phyloP scores from a whole-genome alignment of 768 basidiomycete genomes.

The Hortiboletus campestris region DNA sequence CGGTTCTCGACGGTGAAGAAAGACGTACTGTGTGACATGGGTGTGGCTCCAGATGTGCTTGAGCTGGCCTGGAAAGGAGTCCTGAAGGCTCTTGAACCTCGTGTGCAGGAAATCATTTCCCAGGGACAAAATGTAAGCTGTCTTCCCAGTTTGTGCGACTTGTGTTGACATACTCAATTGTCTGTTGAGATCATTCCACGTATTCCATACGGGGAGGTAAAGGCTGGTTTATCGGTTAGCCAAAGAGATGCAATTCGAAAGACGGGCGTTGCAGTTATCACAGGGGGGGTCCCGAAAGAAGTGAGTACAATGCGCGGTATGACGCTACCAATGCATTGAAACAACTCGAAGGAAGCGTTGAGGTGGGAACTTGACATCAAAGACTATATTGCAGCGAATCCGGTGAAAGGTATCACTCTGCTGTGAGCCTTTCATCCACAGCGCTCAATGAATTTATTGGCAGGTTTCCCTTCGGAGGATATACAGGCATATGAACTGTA shows the following conservation, averaged over 20 bases:
- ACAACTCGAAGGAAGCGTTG: slow-evolving; percentile 48
- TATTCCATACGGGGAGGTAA: slow-evolving; percentile 44
- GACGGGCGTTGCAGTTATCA: slow-evolving; percentile 55
- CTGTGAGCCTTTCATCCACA: not conserved
- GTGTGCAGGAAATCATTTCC: slow-evolving; percentile 46
- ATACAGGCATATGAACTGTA: slow-evolving; percentile 77
- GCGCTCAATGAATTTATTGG: not conserved
- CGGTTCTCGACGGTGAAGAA: slow-evolving; percentile 64
- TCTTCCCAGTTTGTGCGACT: not conserved
- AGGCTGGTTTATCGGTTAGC: slow-evolving; percentile 44
- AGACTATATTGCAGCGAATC: slow-evolving; percentile 54
- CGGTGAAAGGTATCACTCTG: slow-evolving; percentile 45
- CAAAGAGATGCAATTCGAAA: slow-evolving; percentile 45
- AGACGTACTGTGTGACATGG: slow-evolving; percentile 43
- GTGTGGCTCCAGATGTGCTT: slow-evolving; percentile 25
- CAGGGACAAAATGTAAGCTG: slow-evolving; percentile 46
- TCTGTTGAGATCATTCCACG: slow-evolving; percentile 48
- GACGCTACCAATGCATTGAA: not conserved
- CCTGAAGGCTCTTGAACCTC: slow-evolving; percentile 44
- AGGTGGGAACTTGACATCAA: slow-evolving; percentile 55
- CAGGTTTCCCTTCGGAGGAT: slow-evolving; percentile 66
- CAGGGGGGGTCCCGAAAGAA: slow-evolving; percentile 53
- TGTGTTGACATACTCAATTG: not conserved
- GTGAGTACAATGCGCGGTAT: slow-evolving; percentile 30
- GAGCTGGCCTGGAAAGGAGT: slow-evolving; percentile 55